These are phyloP conservation scores for Tylopilus intermedius DNA, from an alignment of 768 basidiomycete species.

Conservation along the genomic window DNA sequence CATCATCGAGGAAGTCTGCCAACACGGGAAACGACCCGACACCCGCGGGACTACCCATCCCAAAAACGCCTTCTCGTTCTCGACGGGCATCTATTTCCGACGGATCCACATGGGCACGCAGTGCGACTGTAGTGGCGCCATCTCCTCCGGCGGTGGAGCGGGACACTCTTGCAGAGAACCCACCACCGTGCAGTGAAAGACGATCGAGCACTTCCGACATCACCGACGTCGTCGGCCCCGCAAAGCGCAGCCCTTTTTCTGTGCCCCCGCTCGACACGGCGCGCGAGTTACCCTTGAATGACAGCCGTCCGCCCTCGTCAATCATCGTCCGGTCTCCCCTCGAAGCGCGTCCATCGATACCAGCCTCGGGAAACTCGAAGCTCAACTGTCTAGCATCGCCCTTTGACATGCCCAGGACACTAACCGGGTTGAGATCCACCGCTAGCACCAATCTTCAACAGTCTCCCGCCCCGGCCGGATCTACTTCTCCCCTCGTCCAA, in stretches of 20 bases:
- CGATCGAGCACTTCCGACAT: conserved; percentile 1
- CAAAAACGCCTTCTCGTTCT: conserved; percentile 19
- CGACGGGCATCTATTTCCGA: conserved; percentile 16
- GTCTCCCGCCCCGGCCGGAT: not conserved
- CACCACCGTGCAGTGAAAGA: not conserved
- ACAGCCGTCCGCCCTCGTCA: conserved; percentile 18
- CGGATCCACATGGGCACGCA: conserved; percentile 14
- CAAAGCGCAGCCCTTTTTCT: conserved; percentile 1
- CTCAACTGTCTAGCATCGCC: conserved; percentile 14
- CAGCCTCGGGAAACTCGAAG: not conserved
- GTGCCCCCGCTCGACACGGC: conserved; percentile 11
- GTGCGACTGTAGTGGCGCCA: conserved; percentile 11
- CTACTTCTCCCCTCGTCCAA: not conserved
- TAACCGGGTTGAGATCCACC: not conserved
- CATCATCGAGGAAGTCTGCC: conserved; percentile 9
- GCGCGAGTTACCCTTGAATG: conserved; percentile 9
- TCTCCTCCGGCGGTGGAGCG: conserved; percentile 4
- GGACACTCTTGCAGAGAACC: conserved; percentile 3
- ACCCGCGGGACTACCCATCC: conserved; percentile 5
- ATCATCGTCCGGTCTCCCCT: conserved; percentile 21
- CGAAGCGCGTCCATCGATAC: conserved; percentile 1
- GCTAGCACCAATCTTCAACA: not conserved
- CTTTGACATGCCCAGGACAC: conserved; percentile 6
- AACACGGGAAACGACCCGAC: conserved; percentile 5
- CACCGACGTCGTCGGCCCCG: not conserved